Evolutionary conservation across 176 grass and related monocot species (phyloP).

Genomic region (Cymbopogon citratus): DNA sequence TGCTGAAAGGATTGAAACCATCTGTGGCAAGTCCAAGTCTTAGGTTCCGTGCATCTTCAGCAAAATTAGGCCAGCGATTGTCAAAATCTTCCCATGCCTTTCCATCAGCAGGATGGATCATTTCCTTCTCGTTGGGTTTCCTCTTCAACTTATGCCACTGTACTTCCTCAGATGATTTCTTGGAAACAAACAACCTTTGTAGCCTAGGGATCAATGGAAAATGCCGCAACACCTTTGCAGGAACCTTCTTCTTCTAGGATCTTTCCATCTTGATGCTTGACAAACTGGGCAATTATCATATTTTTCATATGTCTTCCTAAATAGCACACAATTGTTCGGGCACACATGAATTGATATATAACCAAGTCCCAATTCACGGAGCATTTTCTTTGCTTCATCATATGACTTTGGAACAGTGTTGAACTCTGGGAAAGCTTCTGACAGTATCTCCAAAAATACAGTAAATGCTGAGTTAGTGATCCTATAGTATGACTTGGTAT

Average conservation of each 20-base stretch:
- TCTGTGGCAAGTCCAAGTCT: slow-evolving; percentile 1
- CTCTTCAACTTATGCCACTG: neutral
- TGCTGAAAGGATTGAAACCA: slow-evolving; percentile 6
- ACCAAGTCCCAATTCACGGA: no score
- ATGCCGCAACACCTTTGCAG: neutral
- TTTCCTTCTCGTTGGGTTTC: neutral
- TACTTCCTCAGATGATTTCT: neutral
- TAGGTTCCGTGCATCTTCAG: neutral
- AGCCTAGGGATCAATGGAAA: neutral
- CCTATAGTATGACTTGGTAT: neutral
- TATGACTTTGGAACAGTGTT: no score
- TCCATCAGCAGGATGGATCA: neutral
- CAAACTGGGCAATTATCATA: neutral
- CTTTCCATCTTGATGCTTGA: neutral
- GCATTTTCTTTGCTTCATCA: no score
- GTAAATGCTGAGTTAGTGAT: no score
- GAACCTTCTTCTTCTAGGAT: neutral
- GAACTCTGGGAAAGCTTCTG: no score
- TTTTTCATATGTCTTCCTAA: neutral
- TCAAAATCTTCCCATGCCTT: neutral
- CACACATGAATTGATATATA: neutral
- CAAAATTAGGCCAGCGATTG: neutral
- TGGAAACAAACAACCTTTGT: neutral
- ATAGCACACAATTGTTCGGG: neutral
- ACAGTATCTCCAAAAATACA: no score